Evolutionary conservation across 169 alveolate genomes (phyloP), one percentile per base, ranked within the genome.

Genomic region (Theileria annulata): DNA sequence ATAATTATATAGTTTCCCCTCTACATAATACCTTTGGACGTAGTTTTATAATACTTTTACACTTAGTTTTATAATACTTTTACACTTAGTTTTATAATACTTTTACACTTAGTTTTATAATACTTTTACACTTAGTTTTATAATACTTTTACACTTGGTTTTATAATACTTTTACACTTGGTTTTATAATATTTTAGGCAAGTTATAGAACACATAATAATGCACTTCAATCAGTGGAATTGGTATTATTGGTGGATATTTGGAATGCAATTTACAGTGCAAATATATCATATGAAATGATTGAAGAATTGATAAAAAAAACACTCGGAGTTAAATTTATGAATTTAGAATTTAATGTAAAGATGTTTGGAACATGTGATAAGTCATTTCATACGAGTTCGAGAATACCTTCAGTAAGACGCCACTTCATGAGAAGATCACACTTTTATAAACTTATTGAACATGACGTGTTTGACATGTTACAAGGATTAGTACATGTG

Each of bases 341-440:
- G 2, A 58, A 66, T 10, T 21, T 56, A 42, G 71, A 49, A 17
- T 60, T 68, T 17, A 76, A 82, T 56, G 33, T 75, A 0, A 64
- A 60, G 54, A 82, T 82, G 89, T 82, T 82, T 21, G 54, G 81
- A 15, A 82, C 89, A 25, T 75, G 77, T 27, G 89, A 82, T n/a
- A 62, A 74, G 25, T 49, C 37, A 28, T 82, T 30, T 71, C 89
- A 82, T 63, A 23, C 75, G 35, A 19, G 83, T 13, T 47, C 76
- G 15, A 28, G 80, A 15, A 30, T 75, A 13, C 89, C 89, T 1
- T 19, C 77, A 13, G 69, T 62, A 9, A 42, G 80, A 27, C 75
- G 89, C 6, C 85, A 82, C 49, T 28, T 69, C 1, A 35, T 75
- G 69, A 75, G 89, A 23, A 66, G 79, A 19, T 51, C 86, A 5